Evolutionary conservation across 169 alveolate species (phyloP).

Genomic region (Plasmodium gonderi): DNA sequence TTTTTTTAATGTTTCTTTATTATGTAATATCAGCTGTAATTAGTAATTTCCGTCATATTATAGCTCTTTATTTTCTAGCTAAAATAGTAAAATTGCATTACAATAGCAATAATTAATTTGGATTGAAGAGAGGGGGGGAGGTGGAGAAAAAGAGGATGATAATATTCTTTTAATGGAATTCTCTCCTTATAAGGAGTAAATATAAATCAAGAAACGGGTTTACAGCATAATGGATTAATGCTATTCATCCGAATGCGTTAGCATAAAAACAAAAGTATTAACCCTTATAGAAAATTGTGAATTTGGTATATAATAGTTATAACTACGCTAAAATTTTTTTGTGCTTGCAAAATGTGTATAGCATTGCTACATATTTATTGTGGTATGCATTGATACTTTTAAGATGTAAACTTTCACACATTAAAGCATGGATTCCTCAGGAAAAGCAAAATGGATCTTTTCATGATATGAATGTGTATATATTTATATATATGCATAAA

Average conservation of each 20-base stretch:
- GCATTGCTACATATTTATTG: background rate
- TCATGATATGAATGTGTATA: background rate
- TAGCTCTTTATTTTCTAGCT: constrained; percentile 34
- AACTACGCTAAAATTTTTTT: background rate
- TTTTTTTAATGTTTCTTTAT: constrained; percentile 28
- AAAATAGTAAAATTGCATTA: constrained; percentile 11
- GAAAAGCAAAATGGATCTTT: background rate
- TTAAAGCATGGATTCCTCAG: background rate
- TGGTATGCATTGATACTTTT: background rate
- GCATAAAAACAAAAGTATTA: background rate
- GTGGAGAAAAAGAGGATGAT: background rate
- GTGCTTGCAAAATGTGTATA: background rate
- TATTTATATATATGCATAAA: background rate
- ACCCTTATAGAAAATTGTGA: background rate
- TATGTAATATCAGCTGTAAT: constrained; percentile 14
- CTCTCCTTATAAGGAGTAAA: background rate
- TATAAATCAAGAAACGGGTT: background rate
- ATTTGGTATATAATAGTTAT: background rate
- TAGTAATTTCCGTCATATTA: constrained; percentile 23
- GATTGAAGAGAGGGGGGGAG: background rate
- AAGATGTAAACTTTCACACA: background rate
- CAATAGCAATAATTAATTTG: background rate
- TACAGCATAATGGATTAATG: background rate
- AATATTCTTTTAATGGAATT: background rate
- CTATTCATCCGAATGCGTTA: background rate